A percentile compares a stretch with the other conserved stretches of the same genome.
phyloP scores from a whole-genome alignment of 2,329 filamentous ascomycete species.

The Purpureocillium lavendulum region DNA sequence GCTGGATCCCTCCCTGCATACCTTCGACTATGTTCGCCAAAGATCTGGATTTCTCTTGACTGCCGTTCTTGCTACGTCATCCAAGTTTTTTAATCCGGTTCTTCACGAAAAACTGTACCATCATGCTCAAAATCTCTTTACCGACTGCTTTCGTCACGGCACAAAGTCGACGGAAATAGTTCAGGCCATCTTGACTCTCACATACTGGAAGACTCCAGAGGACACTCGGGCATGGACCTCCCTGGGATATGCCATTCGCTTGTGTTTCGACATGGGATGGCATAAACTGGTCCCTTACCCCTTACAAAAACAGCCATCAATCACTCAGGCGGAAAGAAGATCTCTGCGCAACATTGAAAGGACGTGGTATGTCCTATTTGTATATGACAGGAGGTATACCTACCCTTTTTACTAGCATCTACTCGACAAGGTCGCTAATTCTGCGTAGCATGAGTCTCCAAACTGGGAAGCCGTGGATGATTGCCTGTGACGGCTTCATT shows the following conservation, averaged over 20 bases:
- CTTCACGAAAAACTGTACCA: no score
- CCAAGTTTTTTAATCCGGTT: no score
- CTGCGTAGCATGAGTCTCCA: no score
- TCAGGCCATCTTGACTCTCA: conserved; percentile 28
- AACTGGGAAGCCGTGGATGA: no score
- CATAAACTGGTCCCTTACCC: conserved; percentile 15
- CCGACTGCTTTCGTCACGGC: conserved; percentile 20
- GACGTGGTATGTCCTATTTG: conserved; percentile 28
- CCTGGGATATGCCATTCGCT: conserved; percentile 29
- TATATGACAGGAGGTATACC: conserved; percentile 28
- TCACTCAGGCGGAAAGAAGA: conserved; percentile 11
- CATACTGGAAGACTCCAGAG: conserved; percentile 33
- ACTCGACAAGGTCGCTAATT: no score
- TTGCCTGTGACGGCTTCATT: no score
- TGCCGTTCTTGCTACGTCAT: neutral
- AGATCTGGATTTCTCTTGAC: conserved; percentile 27
- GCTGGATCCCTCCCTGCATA: conserved; percentile 27
- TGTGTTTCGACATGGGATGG: conserved; percentile 30
- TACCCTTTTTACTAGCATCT: neutral
- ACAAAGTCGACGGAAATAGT: conserved; percentile 27
- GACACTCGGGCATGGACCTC: conserved; percentile 30
- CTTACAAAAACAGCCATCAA: neutral
- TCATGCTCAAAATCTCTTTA: conserved; percentile 17
- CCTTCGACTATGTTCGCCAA: conserved; percentile 23
- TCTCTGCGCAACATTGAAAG: conserved; percentile 25